Percentiles rank a stretch among this genome's conserved stretches.
Conservation (phyloP, 116 monocot genomes). For the Thalassia testudinum region DNA sequence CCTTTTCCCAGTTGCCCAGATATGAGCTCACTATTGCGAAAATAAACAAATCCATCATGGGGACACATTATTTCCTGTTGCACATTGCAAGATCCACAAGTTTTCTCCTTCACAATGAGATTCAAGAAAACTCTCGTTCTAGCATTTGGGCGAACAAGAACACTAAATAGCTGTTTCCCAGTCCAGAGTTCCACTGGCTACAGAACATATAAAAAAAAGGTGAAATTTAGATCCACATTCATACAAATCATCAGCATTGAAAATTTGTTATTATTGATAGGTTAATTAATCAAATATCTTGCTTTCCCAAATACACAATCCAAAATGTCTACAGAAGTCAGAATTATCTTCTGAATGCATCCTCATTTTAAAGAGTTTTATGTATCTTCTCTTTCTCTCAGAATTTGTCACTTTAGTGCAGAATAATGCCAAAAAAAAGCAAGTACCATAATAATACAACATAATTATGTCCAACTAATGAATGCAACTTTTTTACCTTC, state of each 20-base stretch:
- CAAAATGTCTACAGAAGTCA: neutral
- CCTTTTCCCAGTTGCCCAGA: constrained; percentile 83
- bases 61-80: constrained; percentile 57
- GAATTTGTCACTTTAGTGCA: too few relatives aligned
- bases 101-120: constrained; percentile 57
- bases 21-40: constrained; percentile 89
- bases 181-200: constrained; percentile 99
- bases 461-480: too few relatives aligned
- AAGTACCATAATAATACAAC: too few relatives aligned
- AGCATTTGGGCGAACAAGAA: constrained; percentile 87
- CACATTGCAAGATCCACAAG: constrained; percentile 20
- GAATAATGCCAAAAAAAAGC: too few relatives aligned
- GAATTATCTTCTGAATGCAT: neutral
- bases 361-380: neutral
- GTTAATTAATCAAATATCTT: neutral
- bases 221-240: neutral
- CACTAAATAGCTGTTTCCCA: constrained; percentile 90
- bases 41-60: constrained; percentile 74
- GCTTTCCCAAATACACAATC: neutral
- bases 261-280: neutral
- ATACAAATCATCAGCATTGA: neutral
- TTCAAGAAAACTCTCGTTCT: constrained; percentile 63
- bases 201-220: constrained; percentile 5
- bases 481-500: constrained; percentile 28
- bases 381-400: too few relatives aligned